Evolutionary conservation across 2,329 filamentous ascomycete species (phyloP), one percentile per base, ranked within the genome.

Genomic region (Paradendryphiella salina): DNA sequence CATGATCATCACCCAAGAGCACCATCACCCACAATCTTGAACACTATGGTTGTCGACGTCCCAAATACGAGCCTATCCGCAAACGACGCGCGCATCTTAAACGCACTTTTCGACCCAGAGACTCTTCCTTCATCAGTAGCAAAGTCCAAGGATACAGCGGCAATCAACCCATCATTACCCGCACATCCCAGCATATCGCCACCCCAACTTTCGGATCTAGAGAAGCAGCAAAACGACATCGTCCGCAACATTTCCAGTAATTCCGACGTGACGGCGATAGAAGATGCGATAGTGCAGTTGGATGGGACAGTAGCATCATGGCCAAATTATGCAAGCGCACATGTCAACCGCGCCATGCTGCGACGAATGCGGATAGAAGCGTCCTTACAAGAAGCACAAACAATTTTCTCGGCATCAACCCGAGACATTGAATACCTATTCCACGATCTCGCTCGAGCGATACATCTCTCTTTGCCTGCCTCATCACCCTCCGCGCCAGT

Each of bases 261-360:
- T 11, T 61, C 64, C 3, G 56, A 54, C 11, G 18, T 20, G 2
- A 1, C 38, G 4, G 42, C 36, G 4, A 60, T 71, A 29, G 50
- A 63, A 4, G 38, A 50, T 10, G 65, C 61, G 14, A 57, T 68
- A 3, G 18, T 21, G 8, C 71, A 75, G 5, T 75, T 92, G 4
- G 77, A 79, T 23, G 66, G 71, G 2, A 76, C 90, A 26, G 81
- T 90, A 33, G 64, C 75, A 2, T 72, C 80, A 18, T 69, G 83
- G 45, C 86, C 88, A 3, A 72, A 75, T 26, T 92, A 92, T 70
- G 87, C 88, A 17, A 89, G 86, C 56, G 86, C 85, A 5, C 81
- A 84, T 50, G 88, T 90, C 68, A 92, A 93, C 71, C 80, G 88
- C 41, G 88, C 86, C 2, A 89, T 92, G 69, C 79, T 86, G 7